Evolutionary conservation across 345 rosid species (phyloP), one percentile per base, ranked within the genome.

Genomic region (Boechera stricta): DNA sequence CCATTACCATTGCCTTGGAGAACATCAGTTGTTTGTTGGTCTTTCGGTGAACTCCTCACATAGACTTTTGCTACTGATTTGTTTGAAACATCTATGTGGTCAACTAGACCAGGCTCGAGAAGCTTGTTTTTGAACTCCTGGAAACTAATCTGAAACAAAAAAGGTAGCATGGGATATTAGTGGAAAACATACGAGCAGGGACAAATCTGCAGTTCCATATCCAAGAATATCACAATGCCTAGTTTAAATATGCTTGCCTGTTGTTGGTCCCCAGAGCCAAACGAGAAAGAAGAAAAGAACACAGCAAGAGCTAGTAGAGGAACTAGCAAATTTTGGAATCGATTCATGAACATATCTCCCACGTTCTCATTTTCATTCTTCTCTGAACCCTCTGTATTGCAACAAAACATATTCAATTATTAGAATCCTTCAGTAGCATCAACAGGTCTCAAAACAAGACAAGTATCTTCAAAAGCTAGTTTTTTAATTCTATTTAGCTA

Each of bases 41-140:
- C 82, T 47, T 45, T 73, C 3, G 87, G 85, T 21, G 87, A 72
- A 75, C 73, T 85, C 71, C 86, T 88, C n/a, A 89, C 94, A 76
- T 80, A 91, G 45, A 95, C 93, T 82, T 95, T 95, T 5, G 97
- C 99, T 74, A 92, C 91, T 52, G 96, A 87, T 82, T 95, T 92
- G 75, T 92, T 90, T 36, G 93, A 85, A 64, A 95, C 91, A 74
- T 91, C 94, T 29, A 95, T 86, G 82, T 77, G 97, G 86, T 95
- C 98, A 66, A 95, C 99, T 76, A 92, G 51, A 75, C 97, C 98
- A 32, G 91, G 96, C 80, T 92, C 96, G n/a, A 95, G 91, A 55
- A 92, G 89, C 87, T 90, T 89, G 85, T 93, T 92, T 65, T 88
- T 91, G 86, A 92, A 92, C 84, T 92, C 99, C 72, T 95, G 99